Conservation (phyloP, 2,329 filamentous ascomycete genomes). For the Orbilia blumenaviensis region DNA sequence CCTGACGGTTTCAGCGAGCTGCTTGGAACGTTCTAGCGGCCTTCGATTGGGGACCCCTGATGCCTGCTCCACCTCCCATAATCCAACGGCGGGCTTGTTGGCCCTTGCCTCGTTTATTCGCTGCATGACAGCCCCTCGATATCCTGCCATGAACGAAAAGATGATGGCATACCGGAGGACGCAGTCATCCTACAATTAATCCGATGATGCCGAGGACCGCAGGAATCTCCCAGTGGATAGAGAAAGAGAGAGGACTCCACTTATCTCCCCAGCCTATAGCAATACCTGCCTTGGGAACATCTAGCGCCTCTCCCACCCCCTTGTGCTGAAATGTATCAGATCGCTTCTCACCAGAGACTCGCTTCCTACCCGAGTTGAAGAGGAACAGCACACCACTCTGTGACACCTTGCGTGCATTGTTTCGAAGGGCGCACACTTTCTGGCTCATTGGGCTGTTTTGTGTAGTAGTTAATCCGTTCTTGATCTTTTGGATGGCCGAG, state of each 20-base stretch:
- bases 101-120: constrained; percentile 15
- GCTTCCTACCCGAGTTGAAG: constrained; percentile 36
- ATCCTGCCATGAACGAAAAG: constrained; percentile 37
- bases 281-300: constrained; percentile 40
- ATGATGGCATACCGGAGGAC: constrained; percentile 9
- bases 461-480: constrained; percentile 42
- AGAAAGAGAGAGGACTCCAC: constrained; percentile 5
- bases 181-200: constrained; percentile 24
- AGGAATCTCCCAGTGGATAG: neutral
- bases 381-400: constrained; percentile 40
- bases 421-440: constrained; percentile 42
- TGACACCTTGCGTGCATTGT: constrained; percentile 52
- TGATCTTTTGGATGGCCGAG: constrained; percentile 9
- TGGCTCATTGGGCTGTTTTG: constrained; percentile 34
- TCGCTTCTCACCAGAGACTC: constrained; percentile 16
- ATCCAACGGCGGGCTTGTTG: constrained; percentile 31
- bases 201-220: constrained; percentile 11
- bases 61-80: constrained; percentile 38
- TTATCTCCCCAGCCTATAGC: neutral
- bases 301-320: constrained; percentile 1
- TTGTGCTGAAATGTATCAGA: constrained; percentile 17
- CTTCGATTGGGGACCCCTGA: constrained; percentile 41
- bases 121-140: constrained; percentile 29
- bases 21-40: constrained; percentile 53
- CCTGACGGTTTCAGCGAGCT: constrained; percentile 50